A percentile compares a stretch with the other conserved stretches of the same genome.
These are phyloP conservation scores for Pelargonium cotyledonis DNA, from an alignment of 441 rosid genomes.

Conservation along the genomic window DNA sequence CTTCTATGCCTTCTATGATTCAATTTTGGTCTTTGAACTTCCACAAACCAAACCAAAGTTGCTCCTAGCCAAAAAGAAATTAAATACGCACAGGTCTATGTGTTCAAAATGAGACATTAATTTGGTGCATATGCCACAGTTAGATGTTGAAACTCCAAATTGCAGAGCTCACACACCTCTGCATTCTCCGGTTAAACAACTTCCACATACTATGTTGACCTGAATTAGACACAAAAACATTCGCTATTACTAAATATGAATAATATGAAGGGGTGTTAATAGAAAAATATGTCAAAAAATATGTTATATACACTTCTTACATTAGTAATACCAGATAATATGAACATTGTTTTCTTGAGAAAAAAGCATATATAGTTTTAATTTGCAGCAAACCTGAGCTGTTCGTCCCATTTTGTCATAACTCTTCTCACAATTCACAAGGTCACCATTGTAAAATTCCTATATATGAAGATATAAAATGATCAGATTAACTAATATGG, in stretches of 20 bases:
- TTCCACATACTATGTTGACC: constrained; percentile 83
- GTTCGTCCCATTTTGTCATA: constrained; percentile 90
- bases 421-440: constrained; percentile 62
- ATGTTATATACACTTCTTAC: neutral
- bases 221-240: constrained; percentile 29
- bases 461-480: constrained; percentile 26
- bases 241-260: neutral
- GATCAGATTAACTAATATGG: constrained; percentile 12
- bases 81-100: neutral
- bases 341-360: constrained; percentile 1
- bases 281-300: too few relatives aligned
- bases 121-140: constrained; percentile 12
- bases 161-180: constrained; percentile 48
- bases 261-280: too few relatives aligned
- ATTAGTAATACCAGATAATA: constrained; percentile 5
- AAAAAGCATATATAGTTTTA: neutral
- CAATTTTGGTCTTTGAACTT: neutral
- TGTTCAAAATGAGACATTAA: constrained; percentile 9
- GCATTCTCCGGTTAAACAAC: constrained; percentile 66
- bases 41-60: neutral
- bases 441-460: constrained; percentile 79
- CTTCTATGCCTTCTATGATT: neutral
- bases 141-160: constrained; percentile 9
- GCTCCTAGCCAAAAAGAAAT: neutral
- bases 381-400: constrained; percentile 49